Evolutionary conservation across 768 basidiomycete genomes (phyloP), one percentile per base, ranked within the genome.

Genomic region (Podaxis sp.): DNA sequence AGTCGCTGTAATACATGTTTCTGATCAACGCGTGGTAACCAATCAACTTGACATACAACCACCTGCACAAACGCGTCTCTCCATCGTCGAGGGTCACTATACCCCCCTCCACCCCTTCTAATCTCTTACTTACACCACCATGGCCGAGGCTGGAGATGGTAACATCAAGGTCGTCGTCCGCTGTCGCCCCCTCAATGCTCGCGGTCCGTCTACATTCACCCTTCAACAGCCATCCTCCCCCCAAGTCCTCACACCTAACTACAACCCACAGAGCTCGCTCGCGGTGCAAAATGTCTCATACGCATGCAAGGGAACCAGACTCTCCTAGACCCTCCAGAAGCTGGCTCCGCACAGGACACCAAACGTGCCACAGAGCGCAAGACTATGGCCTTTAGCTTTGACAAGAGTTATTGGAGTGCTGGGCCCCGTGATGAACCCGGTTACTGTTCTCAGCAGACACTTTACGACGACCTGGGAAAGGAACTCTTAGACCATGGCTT

Each of bases 321-420:
- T 1, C 84, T 93, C 71, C 76, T 98, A 61, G 91, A 95, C 73
- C 94, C 95, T 16, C 95, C 95, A 32, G 93, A 95, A 68, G 16
- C 72, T 13, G 90, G 89, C 44, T 86, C 88, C 3, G 65, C 77
- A 42, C 87, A 86, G 69, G 83, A 86, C 69, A 72, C 83, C 18
- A 91, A 91, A 68, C 90, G 92, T 68, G 91, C 93, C 16, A 88
- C 90, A 6, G 95, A 97, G 74, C 87, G 92, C 66, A 96, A 91
- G 77, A 83, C 88, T 5, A 90, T 95, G 85, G 73, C 83, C 0
- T 98, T 98, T 74, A 89, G 90, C 63, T 98, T 98, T 66, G 96
- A 98, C 82, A 96, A 95, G 82, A 91, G 90, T 57, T 98, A 98
- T 74, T 96, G 95, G 95, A 95, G 93, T 42, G 94, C 94, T 13